Base-by-base conservation (phyloP, 2,329 filamentous ascomycete genomes). In the Mollisiaceae sp. region DNA sequence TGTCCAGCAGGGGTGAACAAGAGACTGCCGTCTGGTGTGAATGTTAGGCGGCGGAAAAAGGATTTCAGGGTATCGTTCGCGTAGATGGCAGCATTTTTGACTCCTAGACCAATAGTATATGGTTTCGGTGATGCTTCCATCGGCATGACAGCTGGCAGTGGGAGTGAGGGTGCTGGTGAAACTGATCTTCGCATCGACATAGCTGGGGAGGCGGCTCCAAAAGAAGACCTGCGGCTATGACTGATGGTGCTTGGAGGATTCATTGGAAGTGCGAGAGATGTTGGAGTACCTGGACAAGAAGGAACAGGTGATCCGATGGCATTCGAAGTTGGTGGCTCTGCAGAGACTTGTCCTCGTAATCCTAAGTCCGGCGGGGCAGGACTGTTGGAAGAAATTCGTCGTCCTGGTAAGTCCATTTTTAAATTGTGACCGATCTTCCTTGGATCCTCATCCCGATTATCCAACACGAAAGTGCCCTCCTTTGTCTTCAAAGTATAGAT, bases 401-500 rank as follows among this genome's bases (percentile, higher is more conserved):
- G 89, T 45, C 92, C 89, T 36, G 95, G 96, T n/a, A 99, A 82
- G 77, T 99, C 95, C 83, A 96, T 94, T 80, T 87, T 89, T 72
- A 83, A 80, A 71, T 89, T 87, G 71, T 91, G 95, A 56, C 92
- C 90, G 69, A 98, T 85, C 77, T 94, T 87, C 76, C 90, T 89
- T 22, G 92, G 89, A 63, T 88, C 69, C 22, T 89, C 69, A 52
- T 88, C 86, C 65, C 87, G 83, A 64, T 84, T 82, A 63, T 80
- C 83, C 65, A 99, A 83, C 0, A 93, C 93, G 76, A 97, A 97
- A 72, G 97, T 93, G 36, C 95, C 95, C 74, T 99, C 95, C 76
- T 98, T 99, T 24, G 92, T 97, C 81, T 93, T 97, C 69, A 99
- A 82, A 0, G 91, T 94, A 81, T 99, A 99, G 71, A 99, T 95